A percentile compares a stretch with the other conserved stretches of the same genome.
Evolutionary conservation across 805 yeast species (phyloP).

Genomic region (Spathaspora passalidarum): DNA sequence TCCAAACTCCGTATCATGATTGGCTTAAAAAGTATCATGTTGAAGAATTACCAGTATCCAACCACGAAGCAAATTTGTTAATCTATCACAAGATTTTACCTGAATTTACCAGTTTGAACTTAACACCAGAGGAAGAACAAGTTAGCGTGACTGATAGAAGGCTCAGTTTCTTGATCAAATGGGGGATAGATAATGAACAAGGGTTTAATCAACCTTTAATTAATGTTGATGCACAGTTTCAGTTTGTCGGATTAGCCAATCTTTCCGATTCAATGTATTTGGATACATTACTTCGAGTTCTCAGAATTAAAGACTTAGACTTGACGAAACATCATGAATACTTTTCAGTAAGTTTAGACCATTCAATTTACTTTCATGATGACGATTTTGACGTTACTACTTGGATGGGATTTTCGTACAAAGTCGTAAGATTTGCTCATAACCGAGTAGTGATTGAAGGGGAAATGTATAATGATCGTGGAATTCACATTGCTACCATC

Average conservation of each 20-base stretch:
- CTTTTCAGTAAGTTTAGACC: conserved; percentile 63
- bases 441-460: conserved; percentile 57
- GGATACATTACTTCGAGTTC: conserved; percentile 49
- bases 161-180: conserved; percentile 22
- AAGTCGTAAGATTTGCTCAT: conserved; percentile 47
- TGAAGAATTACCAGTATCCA: conserved; percentile 12
- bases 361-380: conserved; percentile 63
- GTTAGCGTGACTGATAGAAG: conserved; percentile 22
- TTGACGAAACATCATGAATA: conserved; percentile 22
- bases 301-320: conserved; percentile 35
- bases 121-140: conserved; percentile 21
- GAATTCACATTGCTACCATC: conserved; percentile 55
- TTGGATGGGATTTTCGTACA: conserved; percentile 51
- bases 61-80: conserved; percentile 12
- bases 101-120: conserved; percentile 28
- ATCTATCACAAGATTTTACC: conserved; percentile 29
- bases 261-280: conserved; percentile 57
- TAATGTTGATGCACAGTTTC: conserved; percentile 16
- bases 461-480: conserved; percentile 50
- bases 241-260: conserved; percentile 58
- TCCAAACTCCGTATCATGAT: conserved; percentile 32
- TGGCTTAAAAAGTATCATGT: conserved; percentile 24
- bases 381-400: conserved; percentile 45
- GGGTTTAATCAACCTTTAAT: conserved; percentile 12
- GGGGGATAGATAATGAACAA: conserved; percentile 22